These are phyloP conservation scores for Ceratocystis lukuohia DNA, from an alignment of 2,329 filamentous ascomycete species.

Conservation along the genomic window DNA sequence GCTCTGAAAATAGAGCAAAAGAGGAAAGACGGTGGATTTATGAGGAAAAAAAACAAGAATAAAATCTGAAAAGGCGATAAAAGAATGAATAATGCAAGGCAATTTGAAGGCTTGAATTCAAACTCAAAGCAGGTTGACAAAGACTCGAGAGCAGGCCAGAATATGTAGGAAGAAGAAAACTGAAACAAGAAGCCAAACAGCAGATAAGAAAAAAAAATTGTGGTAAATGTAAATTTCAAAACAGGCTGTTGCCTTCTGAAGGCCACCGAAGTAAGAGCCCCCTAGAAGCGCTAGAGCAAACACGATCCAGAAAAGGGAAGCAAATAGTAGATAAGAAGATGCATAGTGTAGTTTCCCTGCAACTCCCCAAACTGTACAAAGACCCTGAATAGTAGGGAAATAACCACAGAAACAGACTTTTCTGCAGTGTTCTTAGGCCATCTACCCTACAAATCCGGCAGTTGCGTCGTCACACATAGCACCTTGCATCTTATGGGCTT, in stretches of 20 bases:
- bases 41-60: not conserved
- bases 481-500: not conserved
- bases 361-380: constrained; percentile 1
- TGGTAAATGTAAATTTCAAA: not conserved
- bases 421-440: not conserved
- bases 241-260: not conserved
- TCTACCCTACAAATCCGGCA: not conserved
- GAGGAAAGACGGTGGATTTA: not conserved
- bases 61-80: not conserved
- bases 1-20: not conserved
- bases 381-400: not conserved
- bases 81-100: not conserved
- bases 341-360: not conserved
- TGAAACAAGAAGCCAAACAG: not conserved
- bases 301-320: constrained; percentile 3
- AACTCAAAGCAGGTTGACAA: not conserved
- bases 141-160: not conserved
- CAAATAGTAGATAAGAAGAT: not conserved
- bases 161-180: not conserved
- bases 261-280: not conserved
- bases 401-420: not conserved
- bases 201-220: not conserved
- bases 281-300: not conserved
- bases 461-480: not conserved
- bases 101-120: not conserved